These are phyloP conservation scores for Royoungia palumana DNA, from an alignment of 768 basidiomycete species.

Conservation along the genomic window DNA sequence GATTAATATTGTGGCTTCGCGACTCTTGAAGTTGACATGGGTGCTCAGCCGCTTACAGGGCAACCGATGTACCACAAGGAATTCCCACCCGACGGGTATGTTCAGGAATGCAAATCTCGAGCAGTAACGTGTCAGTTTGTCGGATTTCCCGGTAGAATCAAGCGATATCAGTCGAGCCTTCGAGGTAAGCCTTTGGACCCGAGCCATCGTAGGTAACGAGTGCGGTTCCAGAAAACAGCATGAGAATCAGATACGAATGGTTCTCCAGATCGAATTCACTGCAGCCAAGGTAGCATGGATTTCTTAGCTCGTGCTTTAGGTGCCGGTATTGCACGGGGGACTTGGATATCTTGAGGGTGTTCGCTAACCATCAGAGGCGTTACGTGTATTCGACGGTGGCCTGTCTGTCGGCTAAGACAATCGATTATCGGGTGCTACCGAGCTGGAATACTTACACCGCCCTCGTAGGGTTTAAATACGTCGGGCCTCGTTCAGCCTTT, in stretches of 20 bases:
- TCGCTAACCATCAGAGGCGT: not conserved
- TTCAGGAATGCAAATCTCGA: too few species aligned
- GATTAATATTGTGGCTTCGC: not conserved
- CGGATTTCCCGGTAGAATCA: not conserved
- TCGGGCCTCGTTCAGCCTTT: not conserved
- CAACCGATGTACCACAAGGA: not conserved
- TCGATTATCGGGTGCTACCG: slow-evolving; percentile 20
- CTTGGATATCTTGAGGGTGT: too few species aligned
- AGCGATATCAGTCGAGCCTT: too few species aligned
- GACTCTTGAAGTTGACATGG: not conserved
- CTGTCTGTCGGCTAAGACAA: not conserved
- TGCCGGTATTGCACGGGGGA: too few species aligned
- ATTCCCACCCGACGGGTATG: not conserved
- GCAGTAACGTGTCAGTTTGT: not conserved
- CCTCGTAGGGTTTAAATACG: slow-evolving; percentile 12
- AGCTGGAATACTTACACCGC: slow-evolving; percentile 1
- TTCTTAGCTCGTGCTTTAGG: too few species aligned
- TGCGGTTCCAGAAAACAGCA: too few species aligned
- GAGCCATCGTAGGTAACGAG: too few species aligned
- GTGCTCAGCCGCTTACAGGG: not conserved
- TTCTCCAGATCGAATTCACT: too few species aligned
- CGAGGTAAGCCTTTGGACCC: too few species aligned
- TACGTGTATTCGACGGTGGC: not conserved
- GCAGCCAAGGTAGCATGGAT: too few species aligned
- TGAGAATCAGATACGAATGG: too few species aligned